Percentiles rank a stretch among this genome's conserved stretches.
Conservation (phyloP, 768 basidiomycete genomes). For the Macrolepiota fuliginosa region DNA sequence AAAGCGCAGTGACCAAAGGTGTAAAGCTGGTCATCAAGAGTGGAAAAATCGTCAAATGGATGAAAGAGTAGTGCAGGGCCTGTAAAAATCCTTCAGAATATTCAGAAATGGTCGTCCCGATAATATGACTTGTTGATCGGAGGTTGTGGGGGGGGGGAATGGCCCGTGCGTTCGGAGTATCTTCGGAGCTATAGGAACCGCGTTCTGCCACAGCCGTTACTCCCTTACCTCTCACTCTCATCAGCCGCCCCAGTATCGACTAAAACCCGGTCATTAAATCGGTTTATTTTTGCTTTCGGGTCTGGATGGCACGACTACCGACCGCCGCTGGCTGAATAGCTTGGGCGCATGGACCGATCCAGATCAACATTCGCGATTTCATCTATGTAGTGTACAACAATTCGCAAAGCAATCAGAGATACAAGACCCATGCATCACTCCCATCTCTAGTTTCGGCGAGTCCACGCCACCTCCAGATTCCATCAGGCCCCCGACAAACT, state of each 20-base stretch:
- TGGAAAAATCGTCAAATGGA: slow-evolving; percentile 32
- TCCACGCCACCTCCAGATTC: slow-evolving; percentile 1
- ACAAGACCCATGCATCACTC: neutral
- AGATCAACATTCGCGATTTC: no score
- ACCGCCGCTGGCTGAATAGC: no score
- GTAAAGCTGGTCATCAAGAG: slow-evolving; percentile 61
- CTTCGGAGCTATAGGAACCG: no score
- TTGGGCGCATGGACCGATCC: no score
- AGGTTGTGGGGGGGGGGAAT: no score
- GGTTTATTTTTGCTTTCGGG: no score
- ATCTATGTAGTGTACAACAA: neutral
- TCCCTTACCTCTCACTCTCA: no score
- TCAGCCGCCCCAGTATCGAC: no score
- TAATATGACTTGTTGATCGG: neutral
- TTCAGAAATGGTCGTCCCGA: neutral
- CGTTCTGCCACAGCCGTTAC: no score
- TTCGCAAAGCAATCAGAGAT: slow-evolving; percentile 5
- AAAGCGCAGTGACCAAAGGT: slow-evolving; percentile 39
- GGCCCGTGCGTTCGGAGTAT: no score
- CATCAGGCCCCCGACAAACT: neutral
- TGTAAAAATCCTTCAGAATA: slow-evolving; percentile 4
- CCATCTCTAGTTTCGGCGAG: neutral
- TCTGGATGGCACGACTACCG: no score
- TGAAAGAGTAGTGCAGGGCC: slow-evolving; percentile 10
- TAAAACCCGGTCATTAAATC: no score